These are phyloP conservation scores for Backusella tarrabulga DNA, from an alignment of 192 early-diverging fungal species.

Conservation along the genomic window DNA sequence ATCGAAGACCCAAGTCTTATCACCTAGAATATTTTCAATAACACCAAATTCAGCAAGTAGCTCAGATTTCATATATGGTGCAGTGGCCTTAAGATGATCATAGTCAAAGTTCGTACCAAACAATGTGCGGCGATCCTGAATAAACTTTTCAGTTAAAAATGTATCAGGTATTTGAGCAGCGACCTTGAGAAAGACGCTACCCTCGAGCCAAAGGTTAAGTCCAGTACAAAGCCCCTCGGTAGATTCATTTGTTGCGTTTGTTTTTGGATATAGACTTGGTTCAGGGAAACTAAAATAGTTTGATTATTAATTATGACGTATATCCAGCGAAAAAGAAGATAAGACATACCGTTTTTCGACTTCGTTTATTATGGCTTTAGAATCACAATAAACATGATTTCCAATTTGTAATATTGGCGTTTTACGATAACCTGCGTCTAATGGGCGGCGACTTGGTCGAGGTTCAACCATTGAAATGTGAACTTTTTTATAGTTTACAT, in stretches of 20 bases:
- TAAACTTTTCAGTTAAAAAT: not conserved
- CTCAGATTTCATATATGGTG: not conserved
- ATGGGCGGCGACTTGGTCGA: constrained; percentile 19
- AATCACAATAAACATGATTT: constrained; percentile 27
- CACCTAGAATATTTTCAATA: not conserved
- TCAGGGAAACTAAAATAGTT: constrained; percentile 14
- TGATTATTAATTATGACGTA: not conserved
- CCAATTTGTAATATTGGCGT: constrained; percentile 33
- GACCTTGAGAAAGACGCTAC: not conserved
- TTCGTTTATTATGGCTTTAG: constrained; percentile 21
- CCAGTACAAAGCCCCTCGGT: not conserved
- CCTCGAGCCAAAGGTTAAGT: constrained; percentile 8
- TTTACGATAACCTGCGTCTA: constrained; percentile 34
- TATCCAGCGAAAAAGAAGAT: too few relatives aligned
- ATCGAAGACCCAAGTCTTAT: constrained; percentile 16
- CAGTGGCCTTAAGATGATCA: not conserved
- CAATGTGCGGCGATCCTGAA: not conserved
- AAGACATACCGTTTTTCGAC: constrained; percentile 15
- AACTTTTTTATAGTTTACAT: constrained; percentile 15
- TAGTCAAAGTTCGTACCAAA: not conserved
- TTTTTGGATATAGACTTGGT: constrained; percentile 21
- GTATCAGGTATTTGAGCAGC: not conserved
- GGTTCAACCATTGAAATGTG: constrained; percentile 1
- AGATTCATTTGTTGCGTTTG: not conserved
- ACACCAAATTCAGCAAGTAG: constrained; percentile 10